Percentiles rank a stretch among this genome's conserved stretches.
phyloP scores from a whole-genome alignment of 2,329 filamentous ascomycete genomes.

The Aspergillus fumigatiaffinis region DNA sequence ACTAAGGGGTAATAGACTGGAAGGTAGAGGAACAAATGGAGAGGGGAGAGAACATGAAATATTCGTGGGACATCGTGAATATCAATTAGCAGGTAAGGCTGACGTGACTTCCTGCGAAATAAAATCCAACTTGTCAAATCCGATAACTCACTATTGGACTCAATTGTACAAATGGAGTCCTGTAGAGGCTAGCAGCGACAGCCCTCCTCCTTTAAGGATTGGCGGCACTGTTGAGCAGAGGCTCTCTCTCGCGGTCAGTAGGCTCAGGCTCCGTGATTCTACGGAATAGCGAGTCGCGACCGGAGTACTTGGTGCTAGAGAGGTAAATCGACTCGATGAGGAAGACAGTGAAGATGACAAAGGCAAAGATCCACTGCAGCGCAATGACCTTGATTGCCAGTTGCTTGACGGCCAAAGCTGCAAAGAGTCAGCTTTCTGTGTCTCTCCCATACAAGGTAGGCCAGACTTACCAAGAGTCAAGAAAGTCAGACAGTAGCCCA shows the following conservation, averaged over 20 bases:
- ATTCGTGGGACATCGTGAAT: not conserved
- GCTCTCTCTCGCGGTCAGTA: conserved; percentile 51
- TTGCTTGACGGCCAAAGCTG: conserved; percentile 70
- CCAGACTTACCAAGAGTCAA: conserved; percentile 60
- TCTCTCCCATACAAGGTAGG: not conserved
- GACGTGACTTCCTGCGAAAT: not conserved
- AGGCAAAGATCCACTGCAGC: conserved; percentile 90
- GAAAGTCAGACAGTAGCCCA: conserved; percentile 74
- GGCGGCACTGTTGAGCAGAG: conserved; percentile 44
- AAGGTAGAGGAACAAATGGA: not conserved
- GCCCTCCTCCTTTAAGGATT: not conserved
- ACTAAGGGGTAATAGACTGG: not conserved
- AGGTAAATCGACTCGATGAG: conserved; percentile 61
- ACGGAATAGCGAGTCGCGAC: conserved; percentile 35
- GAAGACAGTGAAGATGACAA: conserved; percentile 72
- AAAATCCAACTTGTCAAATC: not conserved
- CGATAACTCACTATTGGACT: not conserved
- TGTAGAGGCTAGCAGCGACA: not conserved
- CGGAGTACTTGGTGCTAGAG: conserved; percentile 31
- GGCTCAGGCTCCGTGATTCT: conserved; percentile 34
- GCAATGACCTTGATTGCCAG: conserved; percentile 69
- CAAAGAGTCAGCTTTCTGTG: not conserved
- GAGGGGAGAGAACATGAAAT: not conserved
- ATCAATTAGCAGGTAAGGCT: not conserved
- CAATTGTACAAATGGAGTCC: not conserved